phyloP scores from a whole-genome alignment of 768 basidiomycete genomes.

The Podaxis mareebaensis region DNA sequence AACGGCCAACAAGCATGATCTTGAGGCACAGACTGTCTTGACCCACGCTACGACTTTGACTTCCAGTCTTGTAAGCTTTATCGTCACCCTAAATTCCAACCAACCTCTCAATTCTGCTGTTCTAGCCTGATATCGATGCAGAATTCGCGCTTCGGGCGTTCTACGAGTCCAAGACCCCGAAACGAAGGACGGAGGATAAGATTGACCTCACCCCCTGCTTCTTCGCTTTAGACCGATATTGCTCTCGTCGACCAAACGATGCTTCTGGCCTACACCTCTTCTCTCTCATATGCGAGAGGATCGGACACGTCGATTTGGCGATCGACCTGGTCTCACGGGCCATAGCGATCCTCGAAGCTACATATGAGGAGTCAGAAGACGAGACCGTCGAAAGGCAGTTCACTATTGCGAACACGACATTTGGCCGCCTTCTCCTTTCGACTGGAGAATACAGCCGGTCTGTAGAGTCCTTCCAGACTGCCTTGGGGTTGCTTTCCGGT shows the following conservation, averaged over 20 bases:
- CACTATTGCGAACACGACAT: conserved; percentile 76
- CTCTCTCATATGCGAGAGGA: conserved; percentile 80
- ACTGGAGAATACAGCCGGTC: conserved; percentile 58
- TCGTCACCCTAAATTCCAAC: not conserved
- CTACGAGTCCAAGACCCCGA: conserved; percentile 24
- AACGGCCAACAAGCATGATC: conserved; percentile 51
- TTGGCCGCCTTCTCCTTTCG: conserved; percentile 76
- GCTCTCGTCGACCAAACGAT: conserved; percentile 64
- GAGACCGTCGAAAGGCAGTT: conserved; percentile 75
- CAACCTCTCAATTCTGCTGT: conserved; percentile 7
- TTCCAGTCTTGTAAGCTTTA: conserved; percentile 53
- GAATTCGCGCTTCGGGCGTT: conserved; percentile 70
- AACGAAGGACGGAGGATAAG: conserved; percentile 20
- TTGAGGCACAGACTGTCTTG: conserved; percentile 67
- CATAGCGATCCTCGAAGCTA: conserved; percentile 74
- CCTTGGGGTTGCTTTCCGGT: conserved; percentile 65
- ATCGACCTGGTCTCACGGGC: conserved; percentile 57
- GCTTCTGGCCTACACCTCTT: conserved; percentile 80
- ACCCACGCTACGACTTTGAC: conserved; percentile 70
- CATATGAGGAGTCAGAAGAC: conserved; percentile 89
- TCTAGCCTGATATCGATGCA: conserved; percentile 79
- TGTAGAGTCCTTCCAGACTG: conserved; percentile 69
- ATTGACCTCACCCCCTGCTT: conserved; percentile 73
- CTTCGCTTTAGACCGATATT: conserved; percentile 79
- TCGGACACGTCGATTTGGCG: conserved; percentile 70